Base-by-base conservation (phyloP, 441 rosid genomes). In the Populus tomentosa region DNA sequence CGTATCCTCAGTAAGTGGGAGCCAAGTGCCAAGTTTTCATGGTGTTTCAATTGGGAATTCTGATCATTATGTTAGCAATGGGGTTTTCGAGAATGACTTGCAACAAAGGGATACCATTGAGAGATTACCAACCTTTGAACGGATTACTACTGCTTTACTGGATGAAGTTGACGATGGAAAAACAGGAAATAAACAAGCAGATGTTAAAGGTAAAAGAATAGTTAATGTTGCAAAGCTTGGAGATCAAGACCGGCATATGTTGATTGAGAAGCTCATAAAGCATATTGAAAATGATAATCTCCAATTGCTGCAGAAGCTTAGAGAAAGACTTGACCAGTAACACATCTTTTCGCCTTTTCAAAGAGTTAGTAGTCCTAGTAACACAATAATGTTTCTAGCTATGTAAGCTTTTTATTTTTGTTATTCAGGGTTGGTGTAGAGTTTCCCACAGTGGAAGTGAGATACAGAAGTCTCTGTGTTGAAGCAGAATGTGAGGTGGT, bases 291-390 rank as follows among this genome's bases (percentile, higher is more conserved):
- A 78, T 59, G 94, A 92, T 74, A 89, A 89, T 76, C 85, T 88
- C 16, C 77, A 65, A 40, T 79, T 90, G 82, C 59, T 88, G 64
- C 75, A 79, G 72, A 91, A 89, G 62, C 85, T 92, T 38, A 82
- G 90, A 77, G 75, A 83, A 63, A 85, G 95, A 79, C 84, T 86
- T 46, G 87, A 92, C 83, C 85, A 84, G 95, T 91, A 87, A 77
- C 23, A 32, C 11, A 4, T 50, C 20, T 50, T 50, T 50, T 50
- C 20, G 20, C 59, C 59, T 16, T 50, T 50, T 50, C 20, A 50
- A 50, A 14, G 59, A 14, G 59, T 50, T 50, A 14, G 56, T 13
- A 46, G 56, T 46, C 1, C 20, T 50, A 50, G 59, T 50, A 50
- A 16, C 59, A 50, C 20, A 5, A 0, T 46, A 50, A 50, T 50